phyloP scores from a whole-genome alignment of 176 grass and related monocot species.

The Typha latifolia region DNA sequence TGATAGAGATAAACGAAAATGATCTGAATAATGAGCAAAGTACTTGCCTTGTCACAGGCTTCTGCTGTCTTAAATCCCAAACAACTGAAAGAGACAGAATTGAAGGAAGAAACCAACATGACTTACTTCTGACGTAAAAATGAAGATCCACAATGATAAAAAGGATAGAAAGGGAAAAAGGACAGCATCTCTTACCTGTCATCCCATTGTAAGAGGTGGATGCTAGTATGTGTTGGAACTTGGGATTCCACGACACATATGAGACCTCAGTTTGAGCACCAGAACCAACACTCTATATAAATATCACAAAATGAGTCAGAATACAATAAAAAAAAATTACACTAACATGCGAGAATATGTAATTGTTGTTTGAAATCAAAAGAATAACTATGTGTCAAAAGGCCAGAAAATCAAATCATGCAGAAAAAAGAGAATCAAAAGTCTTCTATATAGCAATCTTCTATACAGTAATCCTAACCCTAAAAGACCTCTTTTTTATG shows the following conservation, averaged over 20 bases:
- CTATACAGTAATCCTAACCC: too few species aligned
- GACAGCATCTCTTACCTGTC: constrained; percentile 41
- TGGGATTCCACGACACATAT: constrained; percentile 91
- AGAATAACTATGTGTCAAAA: too few species aligned
- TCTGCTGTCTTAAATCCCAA: constrained; percentile 93
- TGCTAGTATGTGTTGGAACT: constrained; percentile 89
- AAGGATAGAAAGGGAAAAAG: constrained; percentile 9
- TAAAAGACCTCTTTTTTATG: too few species aligned
- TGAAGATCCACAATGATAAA: neutral
- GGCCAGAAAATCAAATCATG: too few species aligned
- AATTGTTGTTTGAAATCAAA: too few species aligned
- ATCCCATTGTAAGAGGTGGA: constrained; percentile 89
- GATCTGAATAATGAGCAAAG: constrained; percentile 3
- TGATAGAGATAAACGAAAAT: neutral
- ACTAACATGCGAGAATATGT: too few species aligned
- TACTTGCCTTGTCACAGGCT: constrained; percentile 63
- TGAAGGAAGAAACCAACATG: neutral
- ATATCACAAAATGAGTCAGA: constrained; percentile 18
- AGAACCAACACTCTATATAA: constrained; percentile 69
- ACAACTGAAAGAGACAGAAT: constrained; percentile 51
- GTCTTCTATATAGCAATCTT: too few species aligned
- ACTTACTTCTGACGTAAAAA: neutral
- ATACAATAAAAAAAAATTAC: too few species aligned
- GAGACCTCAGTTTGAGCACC: constrained; percentile 81
- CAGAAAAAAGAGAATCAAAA: too few species aligned